Evolutionary conservation across 202 grass and related monocot species (phyloP).

Genomic region (Panicum hallii): DNA sequence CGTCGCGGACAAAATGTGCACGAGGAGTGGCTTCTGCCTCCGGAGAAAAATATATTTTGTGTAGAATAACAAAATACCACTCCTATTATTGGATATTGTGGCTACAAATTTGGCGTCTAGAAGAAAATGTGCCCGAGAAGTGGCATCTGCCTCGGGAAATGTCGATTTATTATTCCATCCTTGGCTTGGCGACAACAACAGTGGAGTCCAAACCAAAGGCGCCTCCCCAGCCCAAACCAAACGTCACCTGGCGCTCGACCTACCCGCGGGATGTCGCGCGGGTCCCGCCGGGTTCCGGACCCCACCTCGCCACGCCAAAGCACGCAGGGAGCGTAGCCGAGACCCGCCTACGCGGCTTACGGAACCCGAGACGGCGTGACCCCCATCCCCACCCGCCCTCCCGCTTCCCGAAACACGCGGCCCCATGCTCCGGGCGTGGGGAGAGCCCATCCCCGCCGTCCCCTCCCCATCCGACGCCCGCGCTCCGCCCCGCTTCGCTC

Average conservation of each 20-base stretch:
- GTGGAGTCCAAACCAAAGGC: background rate
- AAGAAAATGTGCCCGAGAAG: background rate
- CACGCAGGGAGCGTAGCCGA: background rate
- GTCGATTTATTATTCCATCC: background rate
- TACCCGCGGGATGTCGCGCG: background rate
- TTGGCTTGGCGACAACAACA: background rate
- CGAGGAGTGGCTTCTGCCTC: too few species aligned
- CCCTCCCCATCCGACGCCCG: conserved; percentile 3
- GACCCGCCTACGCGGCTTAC: background rate
- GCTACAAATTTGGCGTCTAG: background rate
- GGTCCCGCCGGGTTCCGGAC: fast-evolving
- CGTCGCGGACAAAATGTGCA: too few species aligned
- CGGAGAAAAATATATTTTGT: too few species aligned
- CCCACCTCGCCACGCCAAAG: background rate
- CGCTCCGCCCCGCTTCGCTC: background rate
- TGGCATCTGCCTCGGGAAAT: background rate
- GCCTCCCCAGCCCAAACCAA: background rate
- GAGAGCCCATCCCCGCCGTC: background rate
- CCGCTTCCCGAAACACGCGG: conserved; percentile 44
- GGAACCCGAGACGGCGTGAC: conserved; percentile 34
- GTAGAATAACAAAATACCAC: too few species aligned
- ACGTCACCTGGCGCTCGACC: fast-evolving
- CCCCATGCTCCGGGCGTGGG: conserved; percentile 38
- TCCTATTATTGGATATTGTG: too few species aligned
- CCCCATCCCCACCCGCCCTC: conserved; percentile 15